Evolutionary conservation across 352 stramenopile genomes (phyloP), one percentile per base, ranked within the genome.

Genomic region (Globisporangium echinulatum): DNA sequence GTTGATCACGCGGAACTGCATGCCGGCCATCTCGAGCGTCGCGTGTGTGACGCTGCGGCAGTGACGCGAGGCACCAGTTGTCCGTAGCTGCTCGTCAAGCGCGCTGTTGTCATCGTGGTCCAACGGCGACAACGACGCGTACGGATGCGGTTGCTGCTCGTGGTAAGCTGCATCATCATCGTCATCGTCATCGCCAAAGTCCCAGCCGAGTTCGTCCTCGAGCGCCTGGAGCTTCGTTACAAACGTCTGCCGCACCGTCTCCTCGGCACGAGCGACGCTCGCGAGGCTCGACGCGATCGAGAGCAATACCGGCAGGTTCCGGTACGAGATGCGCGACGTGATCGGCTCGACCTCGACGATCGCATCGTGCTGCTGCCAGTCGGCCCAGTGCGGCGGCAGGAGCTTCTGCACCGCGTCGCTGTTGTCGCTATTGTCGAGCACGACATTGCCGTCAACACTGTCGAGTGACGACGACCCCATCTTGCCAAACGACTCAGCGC

Each of bases 1-100:
- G 63, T 94, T 90, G 57, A 94, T 86, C 68, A 94, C 53, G 7
- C 72, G 70, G 42, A 94, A 89, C 38, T 85, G 74, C 52, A 88
- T 15, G 6, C 71, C 72, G 39, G 60, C 69, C 38, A 77, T 54
- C 39, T 72, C 42, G 13, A 87, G 37, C 6, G 66, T 77, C 11
- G 63, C 70, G 62, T 49, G 69, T 38, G 69, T 81, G 49, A 50
- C 62, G 50, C 9, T 66, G 54, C 48, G 47, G 14, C 63, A 33
- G 37, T 54, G 17, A 46, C 17, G 5, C 13, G 17, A 38, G 5
- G n/a, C 52, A 11, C 4, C 14, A 33, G 52, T n/a, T 19, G 15
- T 14, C 11, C 56, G 63, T 5, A 19, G 42, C 5, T 49, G 57
- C n/a, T 60, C 53, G 4, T 56, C 40, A 44, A 39, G 55, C 14